Evolutionary conservation across 2,329 filamentous ascomycete species (phyloP).

Genomic region (Fusarium globosum): DNA sequence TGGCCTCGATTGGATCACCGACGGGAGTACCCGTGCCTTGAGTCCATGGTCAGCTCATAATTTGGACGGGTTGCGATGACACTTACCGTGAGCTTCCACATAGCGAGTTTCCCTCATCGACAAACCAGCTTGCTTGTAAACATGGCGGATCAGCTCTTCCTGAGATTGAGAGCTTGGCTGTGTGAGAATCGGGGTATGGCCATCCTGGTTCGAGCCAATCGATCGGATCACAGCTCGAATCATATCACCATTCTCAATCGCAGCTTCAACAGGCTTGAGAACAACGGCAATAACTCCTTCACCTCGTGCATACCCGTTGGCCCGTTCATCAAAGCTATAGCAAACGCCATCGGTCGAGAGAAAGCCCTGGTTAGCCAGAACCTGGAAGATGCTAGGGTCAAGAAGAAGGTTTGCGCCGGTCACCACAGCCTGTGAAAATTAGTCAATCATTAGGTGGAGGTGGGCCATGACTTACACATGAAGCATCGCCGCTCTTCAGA

Average conservation of each 20-base stretch:
- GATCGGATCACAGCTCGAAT: constrained; percentile 52
- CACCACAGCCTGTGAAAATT: constrained; percentile 22
- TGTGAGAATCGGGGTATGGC: constrained; percentile 54
- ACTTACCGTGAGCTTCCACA: constrained; percentile 48
- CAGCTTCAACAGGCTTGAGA: constrained; percentile 61
- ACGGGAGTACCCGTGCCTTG: constrained; percentile 11
- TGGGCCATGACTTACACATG: background rate
- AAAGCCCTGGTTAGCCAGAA: constrained; percentile 57
- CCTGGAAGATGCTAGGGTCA: constrained; percentile 23
- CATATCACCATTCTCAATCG: constrained; percentile 55
- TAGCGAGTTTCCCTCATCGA: constrained; percentile 42
- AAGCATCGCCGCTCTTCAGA: constrained; percentile 57
- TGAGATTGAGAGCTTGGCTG: constrained; percentile 30
- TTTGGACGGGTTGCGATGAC: fast-evolving
- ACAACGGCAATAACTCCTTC: constrained; percentile 52
- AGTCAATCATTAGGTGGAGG: fast-evolving
- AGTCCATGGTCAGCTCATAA: fast-evolving
- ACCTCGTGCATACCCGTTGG: constrained; percentile 48
- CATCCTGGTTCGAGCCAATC: constrained; percentile 51
- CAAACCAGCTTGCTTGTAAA: constrained; percentile 46
- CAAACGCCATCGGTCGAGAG: constrained; percentile 48
- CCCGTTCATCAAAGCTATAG: constrained; percentile 48
- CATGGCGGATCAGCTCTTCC: constrained; percentile 42
- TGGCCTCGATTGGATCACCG: constrained; percentile 11
- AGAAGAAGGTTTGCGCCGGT: constrained; percentile 36